Conservation (phyloP, 1,284 basidiomycete species). For the Coniferiporia weirii region DNA sequence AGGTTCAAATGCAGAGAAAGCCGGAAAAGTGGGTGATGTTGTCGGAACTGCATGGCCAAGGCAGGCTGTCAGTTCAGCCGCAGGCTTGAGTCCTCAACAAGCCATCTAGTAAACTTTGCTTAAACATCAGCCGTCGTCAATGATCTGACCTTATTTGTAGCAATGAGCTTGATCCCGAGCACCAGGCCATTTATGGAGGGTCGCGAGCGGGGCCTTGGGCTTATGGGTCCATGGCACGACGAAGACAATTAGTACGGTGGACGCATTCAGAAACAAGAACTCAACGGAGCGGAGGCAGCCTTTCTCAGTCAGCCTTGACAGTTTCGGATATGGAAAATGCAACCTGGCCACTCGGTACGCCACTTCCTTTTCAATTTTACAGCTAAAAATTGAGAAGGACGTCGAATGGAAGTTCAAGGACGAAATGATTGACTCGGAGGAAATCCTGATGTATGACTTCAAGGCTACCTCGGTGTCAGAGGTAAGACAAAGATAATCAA, state of each 20-base stretch:
- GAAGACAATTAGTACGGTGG: slow-evolving; percentile 60
- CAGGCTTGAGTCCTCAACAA: not conserved
- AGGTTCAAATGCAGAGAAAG: slow-evolving; percentile 39
- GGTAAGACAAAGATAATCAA: slow-evolving; percentile 44
- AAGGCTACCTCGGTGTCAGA: slow-evolving; percentile 49
- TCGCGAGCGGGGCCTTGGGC: slow-evolving; percentile 50
- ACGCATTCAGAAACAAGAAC: slow-evolving; percentile 37
- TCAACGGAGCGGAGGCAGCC: slow-evolving; percentile 20
- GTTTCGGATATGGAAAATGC: slow-evolving; percentile 54
- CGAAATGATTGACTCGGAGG: slow-evolving; percentile 30
- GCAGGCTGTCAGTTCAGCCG: slow-evolving; percentile 18
- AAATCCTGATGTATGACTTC: not conserved
- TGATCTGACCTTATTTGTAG: slow-evolving; percentile 30
- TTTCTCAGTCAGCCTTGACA: slow-evolving; percentile 40
- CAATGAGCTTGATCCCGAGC: slow-evolving; percentile 64
- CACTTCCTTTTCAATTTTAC: slow-evolving; percentile 57
- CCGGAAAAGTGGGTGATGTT: slow-evolving; percentile 35
- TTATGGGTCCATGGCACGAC: slow-evolving; percentile 48
- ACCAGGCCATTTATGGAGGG: slow-evolving; percentile 52
- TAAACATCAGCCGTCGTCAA: not conserved
- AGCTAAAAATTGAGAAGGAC: slow-evolving; percentile 44
- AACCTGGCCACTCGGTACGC: slow-evolving; percentile 56
- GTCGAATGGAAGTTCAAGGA: slow-evolving; percentile 30
- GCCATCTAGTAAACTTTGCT: not conserved
- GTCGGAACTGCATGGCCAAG: slow-evolving; percentile 22